Percentiles rank a stretch among this genome's conserved stretches.
Evolutionary conservation across 192 early-diverging fungal species (phyloP).

Genomic region (Coemansia umbellata): DNA sequence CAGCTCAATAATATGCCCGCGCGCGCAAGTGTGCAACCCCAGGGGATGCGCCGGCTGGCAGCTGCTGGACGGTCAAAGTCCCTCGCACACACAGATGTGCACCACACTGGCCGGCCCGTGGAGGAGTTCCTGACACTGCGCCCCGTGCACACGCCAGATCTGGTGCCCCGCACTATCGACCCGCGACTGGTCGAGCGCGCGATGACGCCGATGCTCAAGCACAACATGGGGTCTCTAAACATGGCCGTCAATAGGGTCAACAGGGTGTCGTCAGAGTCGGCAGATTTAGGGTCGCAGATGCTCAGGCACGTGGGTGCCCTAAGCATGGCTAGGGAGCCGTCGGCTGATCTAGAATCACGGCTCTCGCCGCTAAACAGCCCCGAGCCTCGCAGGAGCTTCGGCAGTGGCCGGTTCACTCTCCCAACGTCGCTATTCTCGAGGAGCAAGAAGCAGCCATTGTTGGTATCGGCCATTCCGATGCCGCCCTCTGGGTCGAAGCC

Average conservation of each 20-base stretch:
- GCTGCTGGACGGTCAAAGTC: no score
- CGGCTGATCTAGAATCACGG: slow-evolving; percentile 8
- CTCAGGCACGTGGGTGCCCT: slow-evolving; percentile 1
- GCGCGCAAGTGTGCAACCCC: background rate
- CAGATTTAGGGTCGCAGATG: background rate
- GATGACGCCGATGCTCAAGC: slow-evolving; percentile 53
- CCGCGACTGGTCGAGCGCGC: slow-evolving; percentile 47
- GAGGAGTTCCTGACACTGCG: slow-evolving; percentile 45
- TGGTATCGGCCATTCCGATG: slow-evolving; percentile 29
- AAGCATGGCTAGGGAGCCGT: background rate
- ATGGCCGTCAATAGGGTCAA: slow-evolving; percentile 1
- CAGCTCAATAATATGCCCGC: background rate
- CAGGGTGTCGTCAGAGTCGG: background rate
- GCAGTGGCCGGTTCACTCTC: slow-evolving; percentile 8
- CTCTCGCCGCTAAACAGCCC: slow-evolving; percentile 39
- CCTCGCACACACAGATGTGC: no score
- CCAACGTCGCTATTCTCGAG: slow-evolving; percentile 19
- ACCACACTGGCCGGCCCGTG: no score
- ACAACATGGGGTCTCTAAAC: slow-evolving; percentile 14
- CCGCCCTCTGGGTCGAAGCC: slow-evolving; percentile 7
- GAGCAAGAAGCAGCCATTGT: slow-evolving; percentile 8
- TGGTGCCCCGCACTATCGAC: slow-evolving; percentile 42
- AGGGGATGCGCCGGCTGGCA: no score
- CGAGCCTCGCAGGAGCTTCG: slow-evolving; percentile 9
- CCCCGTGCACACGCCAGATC: slow-evolving; percentile 47